Evolutionary conservation across 192 early-diverging fungal genomes (phyloP).

Genomic region (Coemansia sp.): DNA sequence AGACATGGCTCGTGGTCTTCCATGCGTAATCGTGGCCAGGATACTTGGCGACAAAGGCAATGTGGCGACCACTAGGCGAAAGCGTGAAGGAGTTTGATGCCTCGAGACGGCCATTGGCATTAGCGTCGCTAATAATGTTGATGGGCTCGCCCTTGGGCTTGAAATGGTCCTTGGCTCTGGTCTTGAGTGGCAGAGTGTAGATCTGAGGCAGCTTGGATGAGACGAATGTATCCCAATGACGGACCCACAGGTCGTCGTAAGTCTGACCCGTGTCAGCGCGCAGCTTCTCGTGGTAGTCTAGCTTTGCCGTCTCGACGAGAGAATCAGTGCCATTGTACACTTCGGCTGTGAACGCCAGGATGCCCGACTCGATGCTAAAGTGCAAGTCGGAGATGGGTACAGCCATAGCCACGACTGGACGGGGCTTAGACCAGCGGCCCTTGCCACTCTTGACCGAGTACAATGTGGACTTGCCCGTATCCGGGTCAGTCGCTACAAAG

Average conservation of each 20-base stretch:
- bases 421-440: conserved; percentile 51
- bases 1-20: conserved; percentile 77
- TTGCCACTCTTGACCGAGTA: conserved; percentile 54
- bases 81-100: conserved; percentile 64
- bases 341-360: conserved; percentile 70
- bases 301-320: conserved; percentile 62
- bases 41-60: conserved; percentile 77
- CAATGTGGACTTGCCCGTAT: conserved; percentile 43
- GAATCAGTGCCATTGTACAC: conserved; percentile 64
- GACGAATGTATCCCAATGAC: conserved; percentile 80
- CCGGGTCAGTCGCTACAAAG: conserved; percentile 32
- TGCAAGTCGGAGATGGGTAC: conserved; percentile 65
- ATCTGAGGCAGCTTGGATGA: conserved; percentile 67
- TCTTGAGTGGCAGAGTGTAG: conserved; percentile 57
- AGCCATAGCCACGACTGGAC: conserved; percentile 37
- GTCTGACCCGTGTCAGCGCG: conserved; percentile 64
- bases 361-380: conserved; percentile 55
- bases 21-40: conserved; percentile 69
- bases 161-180: conserved; percentile 43
- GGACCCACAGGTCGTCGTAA: conserved; percentile 77
- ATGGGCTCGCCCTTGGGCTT: conserved; percentile 14
- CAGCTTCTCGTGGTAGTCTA: conserved; percentile 53
- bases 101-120: conserved; percentile 60
- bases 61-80: conserved; percentile 64
- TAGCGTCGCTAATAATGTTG: conserved; percentile 46